Percentiles rank a stretch among this genome's conserved stretches.
Conservation (phyloP, 2,329 filamentous ascomycete genomes). For the Didymella arachidicola region DNA sequence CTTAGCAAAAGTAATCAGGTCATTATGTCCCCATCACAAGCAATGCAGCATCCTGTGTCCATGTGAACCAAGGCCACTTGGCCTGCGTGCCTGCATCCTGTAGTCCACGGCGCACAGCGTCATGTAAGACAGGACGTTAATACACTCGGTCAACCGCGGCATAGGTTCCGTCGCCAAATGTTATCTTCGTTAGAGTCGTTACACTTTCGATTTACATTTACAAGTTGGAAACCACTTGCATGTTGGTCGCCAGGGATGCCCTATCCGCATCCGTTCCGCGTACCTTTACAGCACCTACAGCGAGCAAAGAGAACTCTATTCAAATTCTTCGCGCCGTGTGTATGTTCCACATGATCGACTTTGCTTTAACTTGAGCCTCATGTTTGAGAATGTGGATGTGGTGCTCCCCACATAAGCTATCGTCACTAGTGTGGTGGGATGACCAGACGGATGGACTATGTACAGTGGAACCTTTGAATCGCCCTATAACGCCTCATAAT, state of each 20-base stretch:
- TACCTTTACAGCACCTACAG: neutral
- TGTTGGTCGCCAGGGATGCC: neutral
- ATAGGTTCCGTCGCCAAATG: neutral
- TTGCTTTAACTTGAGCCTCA: conserved; percentile 8
- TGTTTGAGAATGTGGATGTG: conserved; percentile 12
- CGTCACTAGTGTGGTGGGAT: conserved; percentile 10
- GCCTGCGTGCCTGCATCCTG: neutral
- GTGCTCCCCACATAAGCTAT: conserved; percentile 21
- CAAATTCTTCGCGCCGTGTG: conserved; percentile 8
- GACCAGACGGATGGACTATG: conserved; percentile 1
- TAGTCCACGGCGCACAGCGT: neutral
- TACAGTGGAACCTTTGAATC: conserved; percentile 1
- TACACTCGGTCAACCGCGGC: conserved; percentile 7
- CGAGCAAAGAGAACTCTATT: neutral
- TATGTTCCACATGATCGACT: conserved; percentile 5
- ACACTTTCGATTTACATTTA: neutral
- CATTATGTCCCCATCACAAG: neutral
- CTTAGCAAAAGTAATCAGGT: neutral
- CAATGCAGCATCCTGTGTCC: neutral
- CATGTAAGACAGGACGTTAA: neutral
- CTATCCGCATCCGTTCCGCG: neutral
- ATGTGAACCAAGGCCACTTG: neutral
- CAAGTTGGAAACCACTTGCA: neutral
- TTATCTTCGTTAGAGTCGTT: neutral
- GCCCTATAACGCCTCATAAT: conserved; percentile 2